A percentile compares a stretch with the other conserved stretches of the same genome.
phyloP scores from a whole-genome alignment of 1,284 basidiomycete genomes.

The Moesziomyces parantarcticus region DNA sequence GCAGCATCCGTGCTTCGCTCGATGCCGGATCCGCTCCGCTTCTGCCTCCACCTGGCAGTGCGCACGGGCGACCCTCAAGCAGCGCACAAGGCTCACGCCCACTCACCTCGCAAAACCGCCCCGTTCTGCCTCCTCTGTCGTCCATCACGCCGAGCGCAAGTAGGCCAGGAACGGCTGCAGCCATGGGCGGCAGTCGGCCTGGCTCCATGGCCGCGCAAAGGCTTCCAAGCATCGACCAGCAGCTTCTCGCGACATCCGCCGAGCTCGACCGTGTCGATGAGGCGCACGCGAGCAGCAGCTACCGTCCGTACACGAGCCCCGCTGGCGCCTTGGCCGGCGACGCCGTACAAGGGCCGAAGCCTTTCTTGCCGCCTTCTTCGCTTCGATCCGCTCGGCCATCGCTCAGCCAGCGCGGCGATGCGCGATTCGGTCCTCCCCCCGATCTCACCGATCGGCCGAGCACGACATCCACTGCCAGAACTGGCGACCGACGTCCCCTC shows the following conservation, averaged over 20 bases:
- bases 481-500: slow-evolving; percentile 34
- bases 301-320: slow-evolving; percentile 39
- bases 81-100: slow-evolving; percentile 42
- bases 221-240: slow-evolving; percentile 51
- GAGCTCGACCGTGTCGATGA: slow-evolving; percentile 33
- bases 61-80: slow-evolving; percentile 44
- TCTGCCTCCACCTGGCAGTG: slow-evolving; percentile 45
- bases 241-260: slow-evolving; percentile 37
- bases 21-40: slow-evolving; percentile 31
- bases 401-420: slow-evolving; percentile 26
- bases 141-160: slow-evolving; percentile 48
- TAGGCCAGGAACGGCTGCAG: slow-evolving; percentile 51
- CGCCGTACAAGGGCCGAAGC: slow-evolving; percentile 17
- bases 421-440: slow-evolving; percentile 17
- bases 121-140: slow-evolving; percentile 55
- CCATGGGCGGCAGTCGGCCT: slow-evolving; percentile 25
- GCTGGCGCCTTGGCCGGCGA: slow-evolving; percentile 31
- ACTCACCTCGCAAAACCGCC: slow-evolving; percentile 47
- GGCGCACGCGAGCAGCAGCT: slow-evolving; percentile 18
- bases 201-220: slow-evolving; percentile 31
- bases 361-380: slow-evolving; percentile 39
- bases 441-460: slow-evolving; percentile 13
- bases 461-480: slow-evolving; percentile 8
- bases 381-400: slow-evolving; percentile 29
- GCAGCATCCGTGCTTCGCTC: slow-evolving; percentile 34